phyloP scores from a whole-genome alignment of 1,284 basidiomycete species.

The Leccinum solheimii region DNA sequence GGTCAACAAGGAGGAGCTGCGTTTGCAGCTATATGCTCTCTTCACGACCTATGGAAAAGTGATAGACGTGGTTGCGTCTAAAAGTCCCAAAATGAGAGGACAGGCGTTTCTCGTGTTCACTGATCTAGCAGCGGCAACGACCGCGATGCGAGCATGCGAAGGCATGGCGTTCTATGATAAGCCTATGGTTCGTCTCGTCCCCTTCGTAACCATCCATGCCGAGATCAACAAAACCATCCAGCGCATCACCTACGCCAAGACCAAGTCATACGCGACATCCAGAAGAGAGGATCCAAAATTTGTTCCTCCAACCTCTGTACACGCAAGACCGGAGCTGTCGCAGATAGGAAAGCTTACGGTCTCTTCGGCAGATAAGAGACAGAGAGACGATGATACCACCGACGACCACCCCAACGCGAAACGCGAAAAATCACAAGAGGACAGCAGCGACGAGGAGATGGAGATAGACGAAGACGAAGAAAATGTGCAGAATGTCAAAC shows the following conservation, averaged over 20 bases:
- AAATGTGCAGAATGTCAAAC: conserved; percentile 37
- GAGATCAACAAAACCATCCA: conserved; percentile 35
- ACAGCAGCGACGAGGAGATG: conserved; percentile 74
- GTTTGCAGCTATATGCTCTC: conserved; percentile 81
- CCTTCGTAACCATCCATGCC: conserved; percentile 6
- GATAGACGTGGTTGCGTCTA: conserved; percentile 93
- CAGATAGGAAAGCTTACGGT: conserved; percentile 40
- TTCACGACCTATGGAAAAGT: conserved; percentile 94
- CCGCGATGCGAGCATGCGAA: conserved; percentile 87
- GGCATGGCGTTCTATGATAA: conserved; percentile 95
- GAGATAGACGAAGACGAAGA: conserved; percentile 84
- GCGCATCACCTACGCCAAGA: conserved; percentile 87
- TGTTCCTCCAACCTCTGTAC: conserved; percentile 62
- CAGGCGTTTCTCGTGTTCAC: conserved; percentile 97
- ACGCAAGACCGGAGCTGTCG: conserved; percentile 46
- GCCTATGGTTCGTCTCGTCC: conserved; percentile 64
- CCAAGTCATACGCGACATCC: conserved; percentile 80
- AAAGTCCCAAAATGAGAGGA: conserved; percentile 84
- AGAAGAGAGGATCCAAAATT: conserved; percentile 75
- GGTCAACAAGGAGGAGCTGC: conserved; percentile 91
- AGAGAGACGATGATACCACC: conserved; percentile 61
- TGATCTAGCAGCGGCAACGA: conserved; percentile 84
- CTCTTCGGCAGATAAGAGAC: conserved; percentile 56
- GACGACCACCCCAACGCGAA: conserved; percentile 60
- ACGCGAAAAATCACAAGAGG: conserved; percentile 68